Evolutionary conservation across 257 asterid genomes (phyloP), one percentile per base, ranked within the genome.

Genomic region (Plectranthus barbatus): DNA sequence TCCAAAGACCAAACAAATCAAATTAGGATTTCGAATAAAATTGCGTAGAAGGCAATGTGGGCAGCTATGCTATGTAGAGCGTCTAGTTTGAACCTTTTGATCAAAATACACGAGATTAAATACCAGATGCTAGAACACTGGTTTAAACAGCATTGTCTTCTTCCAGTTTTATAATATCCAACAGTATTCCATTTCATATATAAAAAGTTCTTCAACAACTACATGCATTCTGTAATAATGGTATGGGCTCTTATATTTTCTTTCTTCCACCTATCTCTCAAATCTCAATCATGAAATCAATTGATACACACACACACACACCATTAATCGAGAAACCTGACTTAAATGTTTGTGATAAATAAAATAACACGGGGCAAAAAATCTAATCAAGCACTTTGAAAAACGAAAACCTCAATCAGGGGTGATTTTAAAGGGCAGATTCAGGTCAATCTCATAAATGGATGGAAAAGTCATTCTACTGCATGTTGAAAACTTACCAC

Each of bases 401-500:
- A 47, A 34, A 15, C 18, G 4, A n/a, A 58, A 8, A 33, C 17
- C 4, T 34, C 44, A 34, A 24, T 29, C 6, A 55, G 9, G n/a
- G 53, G 26, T 14, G 15, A 44, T 8, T 4, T 21, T 44, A 26
- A 36, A 45, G n/a, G 37, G 46, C 19, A 34, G 24, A 67, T 54
- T 56, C 31, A 26, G 5, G 31, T 26, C 31, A 2, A 26, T 26
- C 31, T 26, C 5, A 5, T 26, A 5, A 2, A 26, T 26, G 31
- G 31, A 26, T 26, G 5, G 31, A 26, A 26, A 26, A 15, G 29
- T 15, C 21, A 29, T 8, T 56, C 13, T 31, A 57, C 17, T 56
- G 29, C 36, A 60, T 9, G 9, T 31, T 12, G 51, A 41, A n/a
- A 65, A 85, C 97, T 80, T 79, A 93, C 99, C 18, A 93, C 90